Conservation (phyloP, 1,284 basidiomycete species). For the Chalciporus sp. region DNA sequence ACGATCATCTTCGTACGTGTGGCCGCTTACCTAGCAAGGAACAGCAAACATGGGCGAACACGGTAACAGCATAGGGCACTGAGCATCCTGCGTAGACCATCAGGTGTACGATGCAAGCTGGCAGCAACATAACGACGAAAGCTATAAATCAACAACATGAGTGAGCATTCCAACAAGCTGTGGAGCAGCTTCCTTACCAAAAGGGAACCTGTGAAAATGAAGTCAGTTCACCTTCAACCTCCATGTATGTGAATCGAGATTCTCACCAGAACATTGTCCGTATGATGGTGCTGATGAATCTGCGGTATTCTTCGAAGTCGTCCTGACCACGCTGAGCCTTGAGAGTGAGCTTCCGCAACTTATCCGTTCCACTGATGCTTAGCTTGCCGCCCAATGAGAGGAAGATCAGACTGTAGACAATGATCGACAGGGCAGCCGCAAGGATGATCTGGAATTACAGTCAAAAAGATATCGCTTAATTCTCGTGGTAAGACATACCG, state of each 20-base stretch:
- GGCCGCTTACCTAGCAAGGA: slow-evolving; percentile 54
- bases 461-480: slow-evolving; percentile 1
- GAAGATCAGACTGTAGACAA: slow-evolving; percentile 62
- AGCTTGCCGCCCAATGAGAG: slow-evolving; percentile 57
- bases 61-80: slow-evolving; percentile 46
- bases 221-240: slow-evolving; percentile 7
- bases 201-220: slow-evolving; percentile 51
- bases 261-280: slow-evolving; percentile 69
- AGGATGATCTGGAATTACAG: slow-evolving; percentile 51
- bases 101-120: slow-evolving; percentile 57
- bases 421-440: slow-evolving; percentile 51
- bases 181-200: slow-evolving; percentile 44
- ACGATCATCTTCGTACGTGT: slow-evolving; percentile 2
- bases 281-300: slow-evolving; percentile 59
- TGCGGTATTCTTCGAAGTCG: slow-evolving; percentile 51
- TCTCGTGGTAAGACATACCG: slow-evolving; percentile 43
- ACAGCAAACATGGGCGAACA: slow-evolving; percentile 56
- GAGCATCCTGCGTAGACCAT: slow-evolving; percentile 48
- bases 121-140: slow-evolving; percentile 61
- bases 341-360: slow-evolving; percentile 50
- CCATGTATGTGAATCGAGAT: slow-evolving; percentile 2
- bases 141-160: slow-evolving; percentile 37
- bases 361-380: slow-evolving; percentile 43
- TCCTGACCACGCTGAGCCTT: slow-evolving; percentile 50
- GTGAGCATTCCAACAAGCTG: slow-evolving; percentile 2